A percentile compares a stretch with the other conserved stretches of the same genome.
phyloP scores from a whole-genome alignment of 2,329 filamentous ascomycete species.

The Apiospora marii region DNA sequence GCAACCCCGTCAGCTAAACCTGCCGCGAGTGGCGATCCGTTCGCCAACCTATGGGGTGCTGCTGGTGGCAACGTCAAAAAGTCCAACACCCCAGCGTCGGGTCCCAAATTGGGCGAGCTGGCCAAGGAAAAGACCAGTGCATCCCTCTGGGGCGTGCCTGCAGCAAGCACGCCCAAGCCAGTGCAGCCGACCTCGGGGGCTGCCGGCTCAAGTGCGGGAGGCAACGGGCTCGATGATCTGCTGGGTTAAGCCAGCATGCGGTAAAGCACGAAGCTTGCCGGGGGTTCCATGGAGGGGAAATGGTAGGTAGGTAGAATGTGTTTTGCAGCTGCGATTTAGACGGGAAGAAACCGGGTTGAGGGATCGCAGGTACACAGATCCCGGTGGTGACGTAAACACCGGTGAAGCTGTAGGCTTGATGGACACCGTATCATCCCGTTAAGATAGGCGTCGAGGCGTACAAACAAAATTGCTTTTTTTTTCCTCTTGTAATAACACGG shows the following conservation, averaged over 20 bases:
- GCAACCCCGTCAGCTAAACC: conserved; percentile 59
- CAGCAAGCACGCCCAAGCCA: conserved; percentile 43
- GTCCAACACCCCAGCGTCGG: conserved; percentile 65
- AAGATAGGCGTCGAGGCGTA: conserved; percentile 54
- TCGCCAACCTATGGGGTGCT: conserved; percentile 85
- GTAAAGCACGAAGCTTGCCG: background rate
- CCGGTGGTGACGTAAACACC: conserved; percentile 23
- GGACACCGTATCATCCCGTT: conserved; percentile 13
- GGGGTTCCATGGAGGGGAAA: background rate
- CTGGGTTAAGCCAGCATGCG: conserved; percentile 37
- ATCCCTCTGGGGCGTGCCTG: conserved; percentile 87
- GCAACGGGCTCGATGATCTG: conserved; percentile 42
- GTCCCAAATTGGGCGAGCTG: conserved; percentile 87
- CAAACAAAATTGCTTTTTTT: conserved; percentile 45
- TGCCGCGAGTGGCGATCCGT: conserved; percentile 78
- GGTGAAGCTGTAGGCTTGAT: conserved; percentile 16
- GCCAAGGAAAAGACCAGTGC: conserved; percentile 98
- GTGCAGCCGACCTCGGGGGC: conserved; percentile 30
- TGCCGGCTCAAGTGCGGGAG: conserved; percentile 27
- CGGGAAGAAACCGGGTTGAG: background rate
- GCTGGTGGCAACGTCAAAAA: conserved; percentile 81
- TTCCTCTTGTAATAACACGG: conserved; percentile 28
- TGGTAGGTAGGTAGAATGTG: background rate
- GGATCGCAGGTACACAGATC: background rate
- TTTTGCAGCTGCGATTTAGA: background rate